These are phyloP conservation scores for Kazachstania bromeliacearum DNA, from an alignment of 805 yeast genomes.

Conservation along the genomic window DNA sequence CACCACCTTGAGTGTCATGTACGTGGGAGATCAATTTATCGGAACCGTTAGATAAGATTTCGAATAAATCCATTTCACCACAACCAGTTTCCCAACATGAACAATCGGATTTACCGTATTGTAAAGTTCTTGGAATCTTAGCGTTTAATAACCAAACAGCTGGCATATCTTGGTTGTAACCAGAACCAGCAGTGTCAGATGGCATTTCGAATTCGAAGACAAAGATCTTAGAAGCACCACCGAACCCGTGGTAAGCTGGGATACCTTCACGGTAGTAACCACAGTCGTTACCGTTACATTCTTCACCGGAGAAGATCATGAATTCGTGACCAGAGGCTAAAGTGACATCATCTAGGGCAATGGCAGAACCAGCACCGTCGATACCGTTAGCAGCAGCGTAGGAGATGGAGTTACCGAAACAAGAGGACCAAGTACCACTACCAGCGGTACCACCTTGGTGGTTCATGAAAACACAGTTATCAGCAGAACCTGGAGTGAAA, in stretches of 20 bases:
- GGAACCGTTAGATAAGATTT: slow-evolving; percentile 71
- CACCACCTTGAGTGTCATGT: slow-evolving; percentile 80
- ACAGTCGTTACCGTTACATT: slow-evolving; percentile 56
- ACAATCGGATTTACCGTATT: slow-evolving; percentile 77
- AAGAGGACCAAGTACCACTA: slow-evolving; percentile 79
- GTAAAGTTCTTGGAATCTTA: slow-evolving; percentile 91
- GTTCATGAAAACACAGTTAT: slow-evolving; percentile 76
- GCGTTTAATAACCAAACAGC: slow-evolving; percentile 96
- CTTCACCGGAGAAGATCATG: slow-evolving; percentile 67
- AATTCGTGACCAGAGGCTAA: slow-evolving; percentile 68
- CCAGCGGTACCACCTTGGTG: slow-evolving; percentile 74
- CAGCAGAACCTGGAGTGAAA: slow-evolving; percentile 62
- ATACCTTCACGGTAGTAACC: slow-evolving; percentile 79
- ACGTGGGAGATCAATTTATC: slow-evolving; percentile 67
- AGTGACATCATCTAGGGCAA: slow-evolving; percentile 58
- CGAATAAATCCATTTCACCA: slow-evolving; percentile 95
- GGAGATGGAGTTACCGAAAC: slow-evolving; percentile 89
- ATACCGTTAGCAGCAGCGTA: slow-evolving; percentile 72
- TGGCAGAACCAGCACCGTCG: slow-evolving; percentile 59
- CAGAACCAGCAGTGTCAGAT: slow-evolving; percentile 41
- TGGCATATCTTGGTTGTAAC: slow-evolving; percentile 83
- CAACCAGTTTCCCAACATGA: slow-evolving; percentile 97
- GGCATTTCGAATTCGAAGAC: slow-evolving; percentile 96
- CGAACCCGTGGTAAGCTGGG: slow-evolving; percentile 93
- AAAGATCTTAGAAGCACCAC: slow-evolving; percentile 75